Conservation (phyloP, 2,329 filamentous ascomycete genomes). For the Tolypocladium amazonense region DNA sequence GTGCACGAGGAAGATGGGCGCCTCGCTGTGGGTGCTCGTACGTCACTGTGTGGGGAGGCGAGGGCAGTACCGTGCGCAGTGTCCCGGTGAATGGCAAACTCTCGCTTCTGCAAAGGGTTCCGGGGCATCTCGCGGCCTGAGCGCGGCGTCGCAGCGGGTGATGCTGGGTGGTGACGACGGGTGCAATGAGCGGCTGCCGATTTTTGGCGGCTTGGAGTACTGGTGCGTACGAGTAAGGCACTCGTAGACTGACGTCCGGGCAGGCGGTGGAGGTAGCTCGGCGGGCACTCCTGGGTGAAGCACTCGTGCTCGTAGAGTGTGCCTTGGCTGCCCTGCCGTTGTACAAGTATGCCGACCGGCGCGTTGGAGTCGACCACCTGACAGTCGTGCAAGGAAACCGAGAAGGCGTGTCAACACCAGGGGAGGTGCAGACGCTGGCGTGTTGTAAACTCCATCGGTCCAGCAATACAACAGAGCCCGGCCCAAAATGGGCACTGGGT, state of each 20-base stretch:
- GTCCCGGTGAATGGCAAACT: slow-evolving; percentile 25
- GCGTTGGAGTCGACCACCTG: background rate
- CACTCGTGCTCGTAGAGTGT: too few species aligned
- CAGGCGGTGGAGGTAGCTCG: background rate
- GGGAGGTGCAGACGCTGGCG: background rate
- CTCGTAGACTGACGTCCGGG: background rate
- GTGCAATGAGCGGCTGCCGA: background rate
- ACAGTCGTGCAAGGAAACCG: background rate
- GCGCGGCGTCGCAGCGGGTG: background rate
- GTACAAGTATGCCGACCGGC: too few species aligned
- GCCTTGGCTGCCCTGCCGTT: too few species aligned
- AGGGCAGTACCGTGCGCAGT: background rate
- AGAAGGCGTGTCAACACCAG: background rate
- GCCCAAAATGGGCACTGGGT: background rate
- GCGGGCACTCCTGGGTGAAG: too few species aligned
- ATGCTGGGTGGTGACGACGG: background rate
- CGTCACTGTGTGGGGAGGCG: background rate
- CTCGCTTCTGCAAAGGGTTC: slow-evolving; percentile 20
- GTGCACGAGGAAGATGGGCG: background rate
- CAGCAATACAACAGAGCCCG: background rate
- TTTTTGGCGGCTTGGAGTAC: background rate
- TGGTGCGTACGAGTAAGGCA: too few species aligned
- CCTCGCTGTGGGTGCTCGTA: background rate
- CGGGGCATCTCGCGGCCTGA: slow-evolving; percentile 14
- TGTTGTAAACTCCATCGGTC: background rate